phyloP scores from a whole-genome alignment of 2,329 filamentous ascomycete genomes.

The Trichoderma semiorbis region DNA sequence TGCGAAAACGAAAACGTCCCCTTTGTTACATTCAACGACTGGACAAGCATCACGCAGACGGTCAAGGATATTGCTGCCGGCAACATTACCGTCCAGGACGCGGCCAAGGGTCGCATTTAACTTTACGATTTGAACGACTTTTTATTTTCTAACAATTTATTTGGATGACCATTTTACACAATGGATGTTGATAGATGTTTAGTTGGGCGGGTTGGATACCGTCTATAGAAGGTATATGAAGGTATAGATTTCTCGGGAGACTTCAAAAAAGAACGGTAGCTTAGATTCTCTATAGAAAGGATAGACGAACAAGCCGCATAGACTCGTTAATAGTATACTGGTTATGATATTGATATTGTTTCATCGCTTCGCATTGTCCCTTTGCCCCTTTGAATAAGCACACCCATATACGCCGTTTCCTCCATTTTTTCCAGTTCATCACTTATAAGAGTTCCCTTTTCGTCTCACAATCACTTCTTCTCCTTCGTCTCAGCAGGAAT shows the following conservation, averaged over 20 bases:
- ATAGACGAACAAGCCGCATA: slow-evolving; percentile 5
- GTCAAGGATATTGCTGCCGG: slow-evolving; percentile 76
- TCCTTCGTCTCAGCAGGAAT: slow-evolving; percentile 58
- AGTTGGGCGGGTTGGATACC: not conserved
- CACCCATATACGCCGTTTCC: not conserved
- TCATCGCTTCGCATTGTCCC: not conserved
- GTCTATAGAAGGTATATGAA: not conserved
- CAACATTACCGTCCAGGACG: slow-evolving; percentile 65
- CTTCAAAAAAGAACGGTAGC: not conserved
- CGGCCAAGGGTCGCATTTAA: slow-evolving; percentile 52
- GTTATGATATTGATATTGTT: not conserved
- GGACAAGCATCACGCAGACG: slow-evolving; percentile 71
- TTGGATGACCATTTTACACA: not conserved
- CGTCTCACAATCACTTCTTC: slow-evolving; percentile 45
- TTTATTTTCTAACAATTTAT: not conserved
- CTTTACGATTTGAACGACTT: not conserved
- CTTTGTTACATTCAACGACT: slow-evolving; percentile 84
- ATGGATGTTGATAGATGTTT: not conserved
- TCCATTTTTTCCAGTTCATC: not conserved
- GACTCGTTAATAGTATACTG: not conserved
- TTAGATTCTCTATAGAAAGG: not conserved
- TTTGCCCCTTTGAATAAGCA: not conserved
- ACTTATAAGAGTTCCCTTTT: not conserved
- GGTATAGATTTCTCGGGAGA: not conserved
- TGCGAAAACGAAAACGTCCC: slow-evolving; percentile 81